These are phyloP conservation scores for Colletotrichum spinosum DNA, from an alignment of 2,329 filamentous ascomycete genomes.

Conservation along the genomic window DNA sequence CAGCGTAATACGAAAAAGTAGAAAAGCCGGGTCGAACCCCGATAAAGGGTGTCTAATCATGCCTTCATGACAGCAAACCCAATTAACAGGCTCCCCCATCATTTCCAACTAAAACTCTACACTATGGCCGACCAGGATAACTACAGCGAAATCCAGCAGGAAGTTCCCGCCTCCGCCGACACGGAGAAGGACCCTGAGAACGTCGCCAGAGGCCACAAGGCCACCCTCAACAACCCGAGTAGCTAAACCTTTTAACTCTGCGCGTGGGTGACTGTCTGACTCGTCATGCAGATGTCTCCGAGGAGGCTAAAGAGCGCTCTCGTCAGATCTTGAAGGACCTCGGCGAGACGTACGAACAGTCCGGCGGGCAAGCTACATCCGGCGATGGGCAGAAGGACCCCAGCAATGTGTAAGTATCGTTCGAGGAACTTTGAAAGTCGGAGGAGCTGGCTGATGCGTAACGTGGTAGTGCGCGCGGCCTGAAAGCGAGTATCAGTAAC, in stretches of 20 bases:
- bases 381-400: not conserved
- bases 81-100: too few species aligned
- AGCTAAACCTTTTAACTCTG: not conserved
- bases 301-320: not conserved
- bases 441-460: not conserved
- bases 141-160: not conserved
- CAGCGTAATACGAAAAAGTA: not conserved
- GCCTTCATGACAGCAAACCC: too few species aligned
- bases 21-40: not conserved
- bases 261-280: too few species aligned
- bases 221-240: not conserved
- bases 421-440: too few species aligned
- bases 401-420: not conserved
- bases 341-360: not conserved
- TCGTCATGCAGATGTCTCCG: not conserved
- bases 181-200: constrained; percentile 1
- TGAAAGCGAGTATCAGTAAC: not conserved
- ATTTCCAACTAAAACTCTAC: too few species aligned
- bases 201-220: constrained; percentile 1
- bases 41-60: too few species aligned
- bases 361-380: not conserved
- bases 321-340: not conserved
- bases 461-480: not conserved
- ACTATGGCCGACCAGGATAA: not conserved
- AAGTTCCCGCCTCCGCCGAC: constrained; percentile 4